Evolutionary conservation across 2,329 filamentous ascomycete species (phyloP).

Genomic region (Coniochaeta hoffmannii): DNA sequence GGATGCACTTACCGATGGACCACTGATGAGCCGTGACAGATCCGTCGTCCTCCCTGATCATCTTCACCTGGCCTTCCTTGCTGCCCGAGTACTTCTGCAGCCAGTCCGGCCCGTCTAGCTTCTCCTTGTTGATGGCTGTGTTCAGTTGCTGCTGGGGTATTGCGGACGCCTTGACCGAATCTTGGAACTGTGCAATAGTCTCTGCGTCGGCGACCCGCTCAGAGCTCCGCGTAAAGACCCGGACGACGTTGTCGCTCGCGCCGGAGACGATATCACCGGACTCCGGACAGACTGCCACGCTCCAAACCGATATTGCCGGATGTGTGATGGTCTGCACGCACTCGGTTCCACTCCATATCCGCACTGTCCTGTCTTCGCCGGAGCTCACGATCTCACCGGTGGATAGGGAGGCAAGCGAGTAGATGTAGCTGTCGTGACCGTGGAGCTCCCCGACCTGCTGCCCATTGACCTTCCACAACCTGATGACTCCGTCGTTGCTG

Average conservation of each 20-base stretch:
- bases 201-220: conserved; percentile 64
- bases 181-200: conserved; percentile 67
- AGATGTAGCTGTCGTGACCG: conserved; percentile 94
- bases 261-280: conserved; percentile 92
- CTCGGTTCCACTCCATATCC: conserved; percentile 75
- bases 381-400: conserved; percentile 85
- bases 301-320: conserved; percentile 94
- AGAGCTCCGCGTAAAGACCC: conserved; percentile 70
- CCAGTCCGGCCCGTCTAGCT: conserved; percentile 83
- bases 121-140: conserved; percentile 75
- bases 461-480: conserved; percentile 79
- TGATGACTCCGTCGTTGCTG: conserved; percentile 83
- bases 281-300: conserved; percentile 71
- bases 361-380: conserved; percentile 88
- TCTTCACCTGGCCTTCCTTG: conserved; percentile 94
- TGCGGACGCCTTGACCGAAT: conserved; percentile 71
- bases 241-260: conserved; percentile 78
- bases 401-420: conserved; percentile 69
- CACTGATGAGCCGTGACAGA: conserved; percentile 82
- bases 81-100: conserved; percentile 73
- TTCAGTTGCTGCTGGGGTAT: conserved; percentile 83
- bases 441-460: conserved; percentile 68
- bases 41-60: conserved; percentile 77
- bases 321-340: conserved; percentile 96
- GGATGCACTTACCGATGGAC: conserved; percentile 47